Percentiles rank a stretch among this genome's conserved stretches.
phyloP scores from a whole-genome alignment of 2,329 filamentous ascomycete genomes.

The Penicillium psychrosexuale region DNA sequence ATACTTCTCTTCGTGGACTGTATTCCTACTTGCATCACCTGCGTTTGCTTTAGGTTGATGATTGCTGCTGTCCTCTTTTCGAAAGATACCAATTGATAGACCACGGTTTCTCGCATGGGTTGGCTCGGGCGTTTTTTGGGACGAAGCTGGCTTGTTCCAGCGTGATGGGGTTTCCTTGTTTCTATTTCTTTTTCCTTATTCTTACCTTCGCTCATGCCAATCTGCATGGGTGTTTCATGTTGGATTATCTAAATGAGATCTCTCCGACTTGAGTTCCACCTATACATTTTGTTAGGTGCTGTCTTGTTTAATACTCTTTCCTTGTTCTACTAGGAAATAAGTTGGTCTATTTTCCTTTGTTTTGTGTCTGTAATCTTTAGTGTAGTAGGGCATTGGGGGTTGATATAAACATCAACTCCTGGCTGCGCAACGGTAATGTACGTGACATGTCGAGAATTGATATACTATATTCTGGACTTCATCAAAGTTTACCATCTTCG shows the following conservation, averaged over 20 bases:
- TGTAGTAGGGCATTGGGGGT: background rate
- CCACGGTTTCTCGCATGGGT: slow-evolving; percentile 22
- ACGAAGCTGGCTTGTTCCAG: slow-evolving; percentile 4
- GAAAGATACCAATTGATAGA: slow-evolving; percentile 41
- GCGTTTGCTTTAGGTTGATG: slow-evolving; percentile 7
- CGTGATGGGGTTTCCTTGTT: slow-evolving; percentile 4
- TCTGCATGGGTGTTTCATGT: background rate
- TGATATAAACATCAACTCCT: background rate
- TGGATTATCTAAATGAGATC: background rate
- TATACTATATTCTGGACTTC: background rate
- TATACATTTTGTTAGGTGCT: background rate
- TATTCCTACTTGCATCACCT: slow-evolving; percentile 12
- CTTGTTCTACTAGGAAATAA: background rate
- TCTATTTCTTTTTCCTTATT: background rate
- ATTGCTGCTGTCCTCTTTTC: slow-evolving; percentile 7
- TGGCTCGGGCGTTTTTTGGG: slow-evolving; percentile 23
- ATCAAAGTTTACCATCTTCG: background rate
- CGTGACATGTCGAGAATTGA: background rate
- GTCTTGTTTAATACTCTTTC: slow-evolving; percentile 2
- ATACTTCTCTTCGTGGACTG: slow-evolving; percentile 12
- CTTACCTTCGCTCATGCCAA: background rate
- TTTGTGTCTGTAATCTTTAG: background rate
- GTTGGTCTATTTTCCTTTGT: background rate
- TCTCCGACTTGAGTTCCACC: background rate
- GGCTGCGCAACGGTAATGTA: background rate